phyloP scores from a whole-genome alignment of 2,329 filamentous ascomycete species.

The Cytospora mali region DNA sequence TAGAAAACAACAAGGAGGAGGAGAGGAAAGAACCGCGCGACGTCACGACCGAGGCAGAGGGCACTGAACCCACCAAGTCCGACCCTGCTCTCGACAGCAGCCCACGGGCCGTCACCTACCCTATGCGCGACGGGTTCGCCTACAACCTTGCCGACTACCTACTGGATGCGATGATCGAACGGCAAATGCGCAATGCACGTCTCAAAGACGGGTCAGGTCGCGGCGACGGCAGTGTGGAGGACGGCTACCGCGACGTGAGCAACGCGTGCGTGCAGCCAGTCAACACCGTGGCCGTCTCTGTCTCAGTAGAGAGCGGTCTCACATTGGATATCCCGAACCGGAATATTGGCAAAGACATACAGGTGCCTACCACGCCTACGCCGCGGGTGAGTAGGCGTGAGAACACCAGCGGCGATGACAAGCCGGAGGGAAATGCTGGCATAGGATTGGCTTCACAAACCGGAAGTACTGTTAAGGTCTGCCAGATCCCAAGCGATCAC shows the following conservation, averaged over 20 bases:
- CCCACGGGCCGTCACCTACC: slow-evolving; percentile 29
- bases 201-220: slow-evolving; percentile 48
- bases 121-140: slow-evolving; percentile 46
- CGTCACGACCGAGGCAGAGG: not conserved
- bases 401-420: slow-evolving; percentile 1
- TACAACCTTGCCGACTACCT: slow-evolving; percentile 46
- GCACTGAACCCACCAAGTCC: not conserved
- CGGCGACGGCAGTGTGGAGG: slow-evolving; percentile 40
- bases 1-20: slow-evolving; percentile 12
- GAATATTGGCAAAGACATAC: slow-evolving; percentile 25
- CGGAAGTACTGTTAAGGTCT: slow-evolving; percentile 36
- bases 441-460: not conserved
- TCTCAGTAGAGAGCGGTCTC: slow-evolving; percentile 28
- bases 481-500: slow-evolving; percentile 48
- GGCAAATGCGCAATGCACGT: slow-evolving; percentile 47
- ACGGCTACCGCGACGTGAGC: slow-evolving; percentile 47
- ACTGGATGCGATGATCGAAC: slow-evolving; percentile 49
- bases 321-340: slow-evolving; percentile 32
- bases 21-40: slow-evolving; percentile 1
- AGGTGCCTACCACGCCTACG: slow-evolving; percentile 28
- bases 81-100: not conserved
- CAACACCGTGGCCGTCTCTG: slow-evolving; percentile 4
- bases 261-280: slow-evolving; percentile 43
- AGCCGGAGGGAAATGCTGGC: no score
- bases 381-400: not conserved